Conservation (phyloP, 768 basidiomycete species). For the Boletus barrowsii region DNA sequence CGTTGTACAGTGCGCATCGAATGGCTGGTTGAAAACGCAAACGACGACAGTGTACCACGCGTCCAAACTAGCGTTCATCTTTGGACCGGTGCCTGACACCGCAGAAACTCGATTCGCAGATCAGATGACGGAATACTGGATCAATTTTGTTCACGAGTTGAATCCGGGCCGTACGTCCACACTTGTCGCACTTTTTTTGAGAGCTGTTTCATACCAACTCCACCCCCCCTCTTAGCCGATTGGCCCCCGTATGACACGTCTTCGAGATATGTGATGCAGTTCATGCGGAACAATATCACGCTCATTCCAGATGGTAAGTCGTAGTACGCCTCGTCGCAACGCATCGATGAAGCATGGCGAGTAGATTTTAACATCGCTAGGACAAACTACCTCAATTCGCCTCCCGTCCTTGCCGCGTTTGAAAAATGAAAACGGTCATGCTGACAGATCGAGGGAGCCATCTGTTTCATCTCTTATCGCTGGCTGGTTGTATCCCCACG, state of each 20-base stretch:
- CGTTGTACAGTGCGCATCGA: conserved; percentile 1
- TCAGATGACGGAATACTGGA: conserved; percentile 49
- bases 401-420: conserved; percentile 10
- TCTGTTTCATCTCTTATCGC: no score
- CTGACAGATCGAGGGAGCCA: no score
- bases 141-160: conserved; percentile 55
- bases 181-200: neutral
- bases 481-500: no score
- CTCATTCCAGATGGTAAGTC: conserved; percentile 48
- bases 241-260: conserved; percentile 46
- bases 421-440: conserved; percentile 9
- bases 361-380: conserved; percentile 9
- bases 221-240: conserved; percentile 1
- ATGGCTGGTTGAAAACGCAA: neutral
- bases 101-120: conserved; percentile 46
- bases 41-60: conserved; percentile 14
- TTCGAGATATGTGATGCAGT: conserved; percentile 43
- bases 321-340: no score
- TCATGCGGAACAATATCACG: conserved; percentile 51
- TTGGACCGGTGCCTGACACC: conserved; percentile 42
- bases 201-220: neutral
- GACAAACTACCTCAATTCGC: conserved; percentile 17
- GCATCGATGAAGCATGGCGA: neutral
- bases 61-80: conserved; percentile 14
- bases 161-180: conserved; percentile 49